Percentiles rank a stretch among this genome's conserved stretches.
Conservation (phyloP, 257 asterid genomes). For the Nicotiana sylvestris region DNA sequence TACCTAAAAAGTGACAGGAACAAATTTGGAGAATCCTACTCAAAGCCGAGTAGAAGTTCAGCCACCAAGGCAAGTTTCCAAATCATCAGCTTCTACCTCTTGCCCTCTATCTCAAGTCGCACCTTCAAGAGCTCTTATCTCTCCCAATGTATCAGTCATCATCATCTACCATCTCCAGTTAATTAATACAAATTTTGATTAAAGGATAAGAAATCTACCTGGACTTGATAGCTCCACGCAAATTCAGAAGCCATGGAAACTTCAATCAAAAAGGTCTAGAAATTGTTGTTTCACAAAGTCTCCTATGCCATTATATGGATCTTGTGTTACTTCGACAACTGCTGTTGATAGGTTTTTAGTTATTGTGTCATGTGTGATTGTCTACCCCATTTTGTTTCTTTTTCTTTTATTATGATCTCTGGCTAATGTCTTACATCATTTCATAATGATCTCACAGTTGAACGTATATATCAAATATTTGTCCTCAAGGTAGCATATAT, state of each 20-base stretch:
- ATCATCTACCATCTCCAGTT: not conserved
- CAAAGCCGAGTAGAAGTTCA: not conserved
- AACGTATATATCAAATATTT: not conserved
- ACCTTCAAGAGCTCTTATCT: slow-evolving; percentile 4
- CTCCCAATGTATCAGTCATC: not conserved
- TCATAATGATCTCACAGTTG: not conserved
- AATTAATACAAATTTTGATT: not conserved
- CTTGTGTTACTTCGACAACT: not conserved
- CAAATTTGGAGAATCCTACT: slow-evolving; percentile 2
- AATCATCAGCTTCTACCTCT: not conserved
- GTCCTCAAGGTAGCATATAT: not conserved
- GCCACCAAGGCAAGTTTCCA: not conserved
- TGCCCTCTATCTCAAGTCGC: not conserved
- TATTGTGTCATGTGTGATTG: not conserved
- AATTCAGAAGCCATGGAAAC: not conserved
- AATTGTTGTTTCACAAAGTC: not conserved
- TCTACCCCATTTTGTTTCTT: not conserved
- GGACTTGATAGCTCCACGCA: not conserved
- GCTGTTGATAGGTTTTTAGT: not conserved
- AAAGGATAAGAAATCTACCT: not conserved
- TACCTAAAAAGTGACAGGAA: not conserved
- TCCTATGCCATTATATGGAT: not conserved
- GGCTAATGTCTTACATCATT: not conserved
- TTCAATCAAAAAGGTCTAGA: not conserved
- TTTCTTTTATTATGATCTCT: not conserved